A percentile compares a stretch with the other conserved stretches of the same genome.
These are phyloP conservation scores for Fusarium proliferatum DNA, from an alignment of 2,329 filamentous ascomycete species.

Conservation along the genomic window DNA sequence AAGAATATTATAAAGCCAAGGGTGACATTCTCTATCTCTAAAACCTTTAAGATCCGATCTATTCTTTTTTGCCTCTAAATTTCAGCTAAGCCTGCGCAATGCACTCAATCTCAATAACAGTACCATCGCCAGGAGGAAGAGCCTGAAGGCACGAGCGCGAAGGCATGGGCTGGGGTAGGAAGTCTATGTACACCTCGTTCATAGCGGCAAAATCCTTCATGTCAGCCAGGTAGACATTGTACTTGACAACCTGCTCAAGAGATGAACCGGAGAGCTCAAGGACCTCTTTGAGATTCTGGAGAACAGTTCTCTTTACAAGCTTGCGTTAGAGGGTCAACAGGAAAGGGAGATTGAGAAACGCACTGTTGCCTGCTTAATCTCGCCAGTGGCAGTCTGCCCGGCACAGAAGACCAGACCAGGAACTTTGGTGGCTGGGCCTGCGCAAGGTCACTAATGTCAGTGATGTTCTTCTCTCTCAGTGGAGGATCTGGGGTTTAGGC, in stretches of 20 bases:
- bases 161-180: conserved; percentile 55
- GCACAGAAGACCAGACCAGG: conserved; percentile 60
- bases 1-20: background rate
- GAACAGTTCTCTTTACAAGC: conserved; percentile 11
- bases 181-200: conserved; percentile 56
- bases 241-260: conserved; percentile 74
- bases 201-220: conserved; percentile 79
- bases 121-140: conserved; percentile 52
- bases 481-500: background rate
- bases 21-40: background rate
- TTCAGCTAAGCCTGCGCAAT: conserved; percentile 51
- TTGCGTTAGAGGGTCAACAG: background rate
- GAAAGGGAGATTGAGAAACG: background rate
- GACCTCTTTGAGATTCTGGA: conserved; percentile 72
- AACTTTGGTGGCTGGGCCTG: conserved; percentile 57
- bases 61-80: background rate
- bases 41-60: background rate
- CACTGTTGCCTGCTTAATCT: conserved; percentile 56
- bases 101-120: conserved; percentile 58
- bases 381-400: conserved; percentile 60
- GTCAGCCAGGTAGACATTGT: conserved; percentile 75
- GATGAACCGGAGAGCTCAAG: conserved; percentile 73
- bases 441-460: background rate
- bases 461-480: background rate
- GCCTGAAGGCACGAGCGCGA: conserved; percentile 56